Conservation (phyloP, 2,329 filamentous ascomycete genomes). For the Cladosporium cucumerinum region DNA sequence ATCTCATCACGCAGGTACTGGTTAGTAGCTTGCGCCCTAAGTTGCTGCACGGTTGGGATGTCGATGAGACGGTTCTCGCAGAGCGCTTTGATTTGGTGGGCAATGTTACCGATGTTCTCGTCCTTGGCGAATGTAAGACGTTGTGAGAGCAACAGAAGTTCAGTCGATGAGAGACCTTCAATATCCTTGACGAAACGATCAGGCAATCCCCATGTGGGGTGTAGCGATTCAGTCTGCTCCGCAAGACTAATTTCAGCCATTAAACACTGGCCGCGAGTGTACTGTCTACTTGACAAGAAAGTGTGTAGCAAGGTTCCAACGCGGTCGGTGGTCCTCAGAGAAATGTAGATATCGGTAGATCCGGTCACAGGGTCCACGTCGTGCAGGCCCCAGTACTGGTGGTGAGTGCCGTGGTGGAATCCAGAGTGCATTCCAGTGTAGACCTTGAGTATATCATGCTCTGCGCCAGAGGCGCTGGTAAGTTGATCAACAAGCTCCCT, state of each 20-base stretch:
- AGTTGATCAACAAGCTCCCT: constrained; percentile 24
- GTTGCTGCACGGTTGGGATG: constrained; percentile 18
- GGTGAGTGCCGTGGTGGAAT: constrained; percentile 22
- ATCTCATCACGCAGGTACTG: constrained; percentile 42
- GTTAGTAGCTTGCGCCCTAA: constrained; percentile 31
- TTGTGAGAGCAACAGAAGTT: constrained; percentile 41
- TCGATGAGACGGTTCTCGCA: constrained; percentile 16
- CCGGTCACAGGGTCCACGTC: constrained; percentile 21
- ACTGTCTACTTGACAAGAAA: constrained; percentile 42
- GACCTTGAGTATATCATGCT: constrained; percentile 19
- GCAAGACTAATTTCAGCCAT: constrained; percentile 37
- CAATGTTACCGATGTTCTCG: constrained; percentile 3
- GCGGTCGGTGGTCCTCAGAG: constrained; percentile 44
- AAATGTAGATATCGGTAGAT: constrained; percentile 41
- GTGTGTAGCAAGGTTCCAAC: constrained; percentile 45
- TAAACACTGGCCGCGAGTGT: constrained; percentile 39
- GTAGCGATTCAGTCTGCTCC: constrained; percentile 18
- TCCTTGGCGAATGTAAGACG: constrained; percentile 20
- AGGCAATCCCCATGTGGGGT: constrained; percentile 31
- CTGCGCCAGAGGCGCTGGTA: constrained; percentile 12
- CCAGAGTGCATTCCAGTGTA: constrained; percentile 27
- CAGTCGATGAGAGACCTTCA: constrained; percentile 41
- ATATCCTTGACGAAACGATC: constrained; percentile 43
- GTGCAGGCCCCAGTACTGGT: constrained; percentile 27
- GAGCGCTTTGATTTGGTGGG: not conserved